Evolutionary conservation across 441 rosid genomes (phyloP), one percentile per base, ranked within the genome.

Genomic region (Erodium chrysanthum): DNA sequence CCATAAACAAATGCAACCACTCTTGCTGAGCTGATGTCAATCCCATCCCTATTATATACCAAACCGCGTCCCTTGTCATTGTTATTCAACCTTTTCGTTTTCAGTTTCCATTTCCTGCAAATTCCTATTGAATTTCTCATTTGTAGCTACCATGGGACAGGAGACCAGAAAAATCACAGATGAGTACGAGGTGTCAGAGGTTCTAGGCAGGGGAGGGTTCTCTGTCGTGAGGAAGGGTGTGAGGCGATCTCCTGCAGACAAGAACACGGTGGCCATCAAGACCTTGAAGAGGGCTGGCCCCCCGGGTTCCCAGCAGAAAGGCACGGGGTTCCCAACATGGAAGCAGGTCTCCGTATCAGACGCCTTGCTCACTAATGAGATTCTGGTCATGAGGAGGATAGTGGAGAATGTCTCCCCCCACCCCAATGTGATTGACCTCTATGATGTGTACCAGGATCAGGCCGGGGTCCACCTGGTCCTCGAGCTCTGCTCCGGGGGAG

Each of bases 191-290:
- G 79, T 88, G 27, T 48, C 75, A 0, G 83, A 80, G 29, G 72
- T 85, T 70, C 74, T 88, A 15, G 89, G 91, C 4, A 77, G 84
- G 72, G 95, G 91, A 60, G 95, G 95, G 21, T 88, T 88, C 77
- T 88, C 95, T 0, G 86, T 88, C 12, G 95, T 88, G 7, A 82
- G 88, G 70, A 85, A 44, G 64, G 95, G 91, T 0, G 68, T 80
- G 29, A 71, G 46, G 52, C 81, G 73, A 74, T 54, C 73, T 2
- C 22, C 78, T 0, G 81, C 70, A 17, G 84, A 78, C 4, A 46
- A 60, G 15, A 70, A 42, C 20, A 64, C 61, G 15, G 90, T 84
- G 7, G 91, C 89, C 40, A 81, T 88, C 78, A 88, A 88, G 76
- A 88, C 91, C 0, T 80, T 88, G 11, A 80, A 78, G 73, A 81